Evolutionary conservation across 345 rosid genomes (phyloP).

Genomic region (Populus ilicifolia): DNA sequence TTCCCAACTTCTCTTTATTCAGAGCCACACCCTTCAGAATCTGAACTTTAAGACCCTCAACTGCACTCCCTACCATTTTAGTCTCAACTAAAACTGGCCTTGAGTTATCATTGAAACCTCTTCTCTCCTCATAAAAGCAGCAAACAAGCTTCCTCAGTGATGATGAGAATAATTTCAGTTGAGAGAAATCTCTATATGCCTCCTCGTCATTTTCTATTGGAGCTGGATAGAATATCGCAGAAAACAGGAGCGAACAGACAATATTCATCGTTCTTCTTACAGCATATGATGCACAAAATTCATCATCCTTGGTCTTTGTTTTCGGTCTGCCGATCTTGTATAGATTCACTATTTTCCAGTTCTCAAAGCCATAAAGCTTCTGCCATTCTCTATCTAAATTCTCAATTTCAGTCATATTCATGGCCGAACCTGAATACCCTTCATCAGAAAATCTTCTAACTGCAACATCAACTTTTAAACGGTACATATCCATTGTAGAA

Average conservation of each 20-base stretch:
- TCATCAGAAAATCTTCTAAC: not conserved
- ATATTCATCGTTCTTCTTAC: not conserved
- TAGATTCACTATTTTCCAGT: not conserved
- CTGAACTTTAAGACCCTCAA: not conserved
- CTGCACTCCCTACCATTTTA: not conserved
- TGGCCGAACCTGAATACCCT: not conserved
- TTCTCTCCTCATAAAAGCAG: not conserved
- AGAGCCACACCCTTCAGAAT: not conserved
- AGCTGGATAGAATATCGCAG: not conserved
- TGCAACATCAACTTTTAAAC: not conserved
- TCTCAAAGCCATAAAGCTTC: not conserved
- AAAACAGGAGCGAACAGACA: not conserved
- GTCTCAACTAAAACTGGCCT: not conserved
- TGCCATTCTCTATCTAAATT: not conserved
- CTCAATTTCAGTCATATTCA: not conserved
- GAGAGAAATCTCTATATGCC: not conserved
- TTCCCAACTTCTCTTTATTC: not conserved
- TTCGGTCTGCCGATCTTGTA: not conserved
- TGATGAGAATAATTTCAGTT: not conserved
- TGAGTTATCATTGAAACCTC: not conserved
- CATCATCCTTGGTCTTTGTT: not conserved
- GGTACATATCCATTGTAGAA: not conserved
- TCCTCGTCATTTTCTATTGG: not conserved
- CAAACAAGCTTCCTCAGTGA: not conserved
- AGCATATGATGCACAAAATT: not conserved